These are phyloP conservation scores for Acacia pycnantha DNA, from an alignment of 331 rosid genomes.

Conservation along the genomic window DNA sequence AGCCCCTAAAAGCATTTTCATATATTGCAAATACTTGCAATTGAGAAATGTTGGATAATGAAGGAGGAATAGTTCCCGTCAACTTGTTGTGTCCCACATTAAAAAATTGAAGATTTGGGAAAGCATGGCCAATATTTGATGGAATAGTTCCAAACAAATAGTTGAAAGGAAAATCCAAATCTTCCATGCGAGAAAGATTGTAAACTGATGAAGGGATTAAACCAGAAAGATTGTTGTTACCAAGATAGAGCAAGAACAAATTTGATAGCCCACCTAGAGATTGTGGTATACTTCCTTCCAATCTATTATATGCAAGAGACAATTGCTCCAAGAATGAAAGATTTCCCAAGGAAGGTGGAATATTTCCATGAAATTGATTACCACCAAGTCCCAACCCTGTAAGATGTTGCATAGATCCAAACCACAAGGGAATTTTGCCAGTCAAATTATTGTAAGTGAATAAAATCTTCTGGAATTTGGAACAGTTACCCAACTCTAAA, in stretches of 20 bases:
- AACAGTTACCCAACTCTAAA: not conserved
- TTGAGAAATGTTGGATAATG: slow-evolving; percentile 37
- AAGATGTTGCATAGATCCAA: slow-evolving; percentile 32
- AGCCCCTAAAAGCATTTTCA: not conserved
- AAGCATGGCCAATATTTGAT: slow-evolving; percentile 22
- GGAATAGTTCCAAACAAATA: slow-evolving; percentile 39
- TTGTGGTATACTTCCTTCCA: slow-evolving; percentile 40
- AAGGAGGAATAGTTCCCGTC: slow-evolving; percentile 30
- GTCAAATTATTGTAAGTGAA: not conserved
- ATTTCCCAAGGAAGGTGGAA: slow-evolving; percentile 44
- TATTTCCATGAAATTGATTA: slow-evolving; percentile 30
- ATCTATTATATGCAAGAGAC: not conserved
- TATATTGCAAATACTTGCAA: not conserved
- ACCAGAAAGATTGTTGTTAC: slow-evolving; percentile 1
- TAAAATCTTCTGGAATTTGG: not conserved
- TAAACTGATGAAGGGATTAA: slow-evolving; percentile 35
- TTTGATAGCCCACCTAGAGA: slow-evolving; percentile 27
- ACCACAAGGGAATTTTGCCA: slow-evolving; percentile 21
- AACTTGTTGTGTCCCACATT: not conserved
- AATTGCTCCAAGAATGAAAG: slow-evolving; percentile 27
- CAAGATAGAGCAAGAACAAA: not conserved
- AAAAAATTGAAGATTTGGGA: slow-evolving; percentile 23
- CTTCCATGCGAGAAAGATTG: slow-evolving; percentile 30
- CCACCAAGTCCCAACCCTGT: fast-evolving
- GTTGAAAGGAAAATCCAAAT: not conserved